Evolutionary conservation across 345 rosid species (phyloP).

Genomic region (Aquilaria sinensis): DNA sequence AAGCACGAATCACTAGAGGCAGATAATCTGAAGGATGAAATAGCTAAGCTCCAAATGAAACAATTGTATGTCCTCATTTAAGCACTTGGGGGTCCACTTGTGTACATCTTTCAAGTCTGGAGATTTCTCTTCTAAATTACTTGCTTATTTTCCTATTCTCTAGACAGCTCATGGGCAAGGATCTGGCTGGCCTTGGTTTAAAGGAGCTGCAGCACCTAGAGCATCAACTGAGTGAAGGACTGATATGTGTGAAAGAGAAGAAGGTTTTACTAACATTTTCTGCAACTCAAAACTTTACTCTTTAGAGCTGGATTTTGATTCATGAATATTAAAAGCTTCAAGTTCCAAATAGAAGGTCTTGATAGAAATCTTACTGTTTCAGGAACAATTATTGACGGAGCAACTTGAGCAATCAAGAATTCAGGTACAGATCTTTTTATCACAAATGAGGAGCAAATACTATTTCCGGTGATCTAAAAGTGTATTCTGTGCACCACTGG

Average conservation of each 20-base stretch:
- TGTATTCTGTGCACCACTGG: no score
- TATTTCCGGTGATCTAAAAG: no score
- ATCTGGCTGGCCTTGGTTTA: slow-evolving; percentile 51
- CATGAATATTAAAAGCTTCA: no score
- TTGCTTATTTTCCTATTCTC: slow-evolving; percentile 13
- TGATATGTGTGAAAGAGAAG: slow-evolving; percentile 61
- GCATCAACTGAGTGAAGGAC: slow-evolving; percentile 54
- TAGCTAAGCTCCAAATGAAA: slow-evolving; percentile 61
- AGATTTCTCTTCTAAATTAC: slow-evolving; percentile 3
- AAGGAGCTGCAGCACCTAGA: slow-evolving; percentile 74
- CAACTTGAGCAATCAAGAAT: slow-evolving; percentile 77
- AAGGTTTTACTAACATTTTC: slow-evolving; percentile 38
- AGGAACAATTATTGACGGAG: slow-evolving; percentile 66
- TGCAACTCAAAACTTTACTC: not conserved
- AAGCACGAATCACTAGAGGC: slow-evolving; percentile 49
- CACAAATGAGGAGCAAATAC: no score
- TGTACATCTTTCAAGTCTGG: not conserved
- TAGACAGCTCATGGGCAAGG: slow-evolving; percentile 68
- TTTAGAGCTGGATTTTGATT: no score
- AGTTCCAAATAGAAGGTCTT: slow-evolving; percentile 5
- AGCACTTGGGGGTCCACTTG: slow-evolving; percentile 2
- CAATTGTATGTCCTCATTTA: slow-evolving; percentile 50
- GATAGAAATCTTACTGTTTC: slow-evolving; percentile 25
- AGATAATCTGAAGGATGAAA: slow-evolving; percentile 51
- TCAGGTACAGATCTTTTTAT: slow-evolving; percentile 33